Base-by-base conservation (phyloP, 2,329 filamentous ascomycete species). In the Fusarium duplospermum region DNA sequence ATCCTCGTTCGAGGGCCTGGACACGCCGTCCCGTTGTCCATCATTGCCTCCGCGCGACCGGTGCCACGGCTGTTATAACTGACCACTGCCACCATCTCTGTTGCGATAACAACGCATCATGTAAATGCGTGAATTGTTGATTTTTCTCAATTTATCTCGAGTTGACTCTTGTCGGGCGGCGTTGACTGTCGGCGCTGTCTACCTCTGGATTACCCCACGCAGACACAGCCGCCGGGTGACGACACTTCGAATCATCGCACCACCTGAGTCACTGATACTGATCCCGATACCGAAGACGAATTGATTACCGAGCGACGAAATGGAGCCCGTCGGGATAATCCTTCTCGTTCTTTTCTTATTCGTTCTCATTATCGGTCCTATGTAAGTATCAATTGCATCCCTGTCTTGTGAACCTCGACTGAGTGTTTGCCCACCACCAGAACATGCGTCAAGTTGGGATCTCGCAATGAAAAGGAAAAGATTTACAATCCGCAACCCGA, bases 311-410 rank as follows among this genome's bases (percentile, higher is more conserved):
- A 56, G 24, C 52, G 40, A 35, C 45, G 22, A 22, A 58, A 78
- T 78, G 77, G 75, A 78, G 57, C 73, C 73, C 6, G 76, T 78
- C n/a, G 76, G 73, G n/a, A 72, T 78, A 31, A 72, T 77, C 33
- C 66, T 78, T 4, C 73, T 78, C 31, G 73, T 71, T 24, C 62
- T 78, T 4, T 77, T 78, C 31, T 64, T 78, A 13, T 69, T 71
- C 29, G 56, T 78, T 36, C 40, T 78, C 1, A 24, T 78, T 18
- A 38, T 76, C 20, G 77, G 77, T 0, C 77, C 77, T 38, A 14
- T 78, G 77, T 78, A 69, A 9, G 67, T 66, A 11, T 52, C 35
- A 20, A 4, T 24, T n/a, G 24, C 52, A 18, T n/a, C 38, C 45
- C 40, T 13, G 24, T 29, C 33, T 14, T 38, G 31, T 31, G 16